Evolutionary conservation across 768 basidiomycete species (phyloP).

Genomic region (Mrakia hoshinonis): DNA sequence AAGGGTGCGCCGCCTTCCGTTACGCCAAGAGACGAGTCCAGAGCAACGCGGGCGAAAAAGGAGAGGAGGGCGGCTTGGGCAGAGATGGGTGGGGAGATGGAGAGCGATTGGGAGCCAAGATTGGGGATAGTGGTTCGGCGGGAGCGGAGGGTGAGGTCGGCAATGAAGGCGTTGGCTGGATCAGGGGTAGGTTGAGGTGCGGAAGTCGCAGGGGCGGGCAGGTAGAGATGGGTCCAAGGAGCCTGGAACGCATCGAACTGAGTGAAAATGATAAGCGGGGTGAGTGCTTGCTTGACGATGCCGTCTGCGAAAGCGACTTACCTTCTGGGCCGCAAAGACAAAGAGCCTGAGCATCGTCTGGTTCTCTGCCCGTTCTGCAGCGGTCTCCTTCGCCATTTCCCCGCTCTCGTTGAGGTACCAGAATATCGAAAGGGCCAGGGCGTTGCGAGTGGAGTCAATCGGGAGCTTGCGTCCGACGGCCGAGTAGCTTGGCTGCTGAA

Average conservation of each 20-base stretch:
- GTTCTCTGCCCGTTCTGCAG: slow-evolving; percentile 39
- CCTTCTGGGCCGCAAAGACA: slow-evolving; percentile 44
- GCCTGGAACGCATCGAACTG: slow-evolving; percentile 41
- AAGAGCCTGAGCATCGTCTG: slow-evolving; percentile 44
- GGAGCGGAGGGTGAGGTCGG: slow-evolving; percentile 39
- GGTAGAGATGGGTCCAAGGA: slow-evolving; percentile 40
- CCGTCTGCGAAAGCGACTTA: slow-evolving; percentile 26
- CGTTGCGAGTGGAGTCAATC: not conserved
- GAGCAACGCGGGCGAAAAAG: slow-evolving; percentile 36
- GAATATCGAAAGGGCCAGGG: slow-evolving; percentile 17
- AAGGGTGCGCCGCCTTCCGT: slow-evolving; percentile 14
- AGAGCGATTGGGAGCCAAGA: slow-evolving; percentile 35
- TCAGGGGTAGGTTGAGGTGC: not conserved
- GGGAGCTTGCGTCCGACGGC: not conserved
- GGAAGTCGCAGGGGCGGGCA: slow-evolving; percentile 34
- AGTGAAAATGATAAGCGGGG: not conserved
- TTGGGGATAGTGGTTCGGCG: slow-evolving; percentile 35
- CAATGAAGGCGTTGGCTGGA: slow-evolving; percentile 36
- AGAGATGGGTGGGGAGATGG: slow-evolving; percentile 40
- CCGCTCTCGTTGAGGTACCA: slow-evolving; percentile 11
- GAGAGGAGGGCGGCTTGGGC: slow-evolving; percentile 42
- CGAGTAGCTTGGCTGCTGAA: not conserved
- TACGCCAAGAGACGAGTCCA: slow-evolving; percentile 12
- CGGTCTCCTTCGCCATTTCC: slow-evolving; percentile 31
- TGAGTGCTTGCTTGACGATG: not conserved